Base-by-base conservation (phyloP, 768 basidiomycete genomes). In the Erythrobasidium yunnanense region DNA sequence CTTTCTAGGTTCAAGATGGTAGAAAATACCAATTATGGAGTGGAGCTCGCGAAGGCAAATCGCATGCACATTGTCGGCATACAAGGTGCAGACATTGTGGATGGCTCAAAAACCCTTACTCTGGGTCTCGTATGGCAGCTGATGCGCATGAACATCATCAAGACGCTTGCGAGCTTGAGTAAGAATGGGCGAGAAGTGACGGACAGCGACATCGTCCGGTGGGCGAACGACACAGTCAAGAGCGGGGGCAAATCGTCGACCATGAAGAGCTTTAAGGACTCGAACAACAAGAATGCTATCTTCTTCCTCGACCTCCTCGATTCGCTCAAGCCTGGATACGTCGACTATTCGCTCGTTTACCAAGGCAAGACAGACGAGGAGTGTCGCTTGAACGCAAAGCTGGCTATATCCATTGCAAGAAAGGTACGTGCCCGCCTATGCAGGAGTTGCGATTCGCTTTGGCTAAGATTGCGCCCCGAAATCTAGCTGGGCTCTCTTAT, bases 81-180 rank as follows among this genome's bases (percentile, higher is more conserved):
- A 68, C 95, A 99, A 75, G 95, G 95, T 13, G 85, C 93, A 1
- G 93, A 97, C 76, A 92, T 99, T 70, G 90, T 92, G 66, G 93
- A 99, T 73, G 90, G 86, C n/a, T 80, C 80, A 55, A 87, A 85
- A 78, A 97, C 92, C 2, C 80, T 99, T 60, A 91, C 96, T 4
- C 83, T 99, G 29, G 95, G 93, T 30, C 82, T 96, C 34, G 91
- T 96, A 0, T 99, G 95, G 95, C 95, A 97, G 88, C 87, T 73
- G 58, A 71, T 71, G 68, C 58, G 78, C 69, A 77, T 92, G 80
- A 92, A 85, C 75, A 95, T 99, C 72, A 84, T 84, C 25, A 87
- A 90, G 76, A 97, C 95, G 0, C 83, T 97, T 45, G 84, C 84
- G 38, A 81, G 82, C 4, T 81, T 97, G 18, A 49, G 45, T 23